Evolutionary conservation across 2,329 filamentous ascomycete genomes (phyloP).

Genomic region (Aspergillus tamarii): DNA sequence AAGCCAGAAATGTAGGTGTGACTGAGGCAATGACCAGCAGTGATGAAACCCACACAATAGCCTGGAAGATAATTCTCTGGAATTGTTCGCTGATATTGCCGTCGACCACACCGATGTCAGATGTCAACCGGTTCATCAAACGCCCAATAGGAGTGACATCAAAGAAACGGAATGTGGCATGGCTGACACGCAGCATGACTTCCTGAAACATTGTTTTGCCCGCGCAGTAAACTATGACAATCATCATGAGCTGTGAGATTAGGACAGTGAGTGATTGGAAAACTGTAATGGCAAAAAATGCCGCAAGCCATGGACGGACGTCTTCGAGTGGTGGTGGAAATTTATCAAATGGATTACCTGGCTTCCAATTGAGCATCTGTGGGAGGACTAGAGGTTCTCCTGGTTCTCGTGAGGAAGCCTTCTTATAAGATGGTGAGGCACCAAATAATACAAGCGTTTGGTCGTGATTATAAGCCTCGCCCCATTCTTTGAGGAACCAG

Average conservation of each 20-base stretch:
- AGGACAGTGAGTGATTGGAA: constrained; percentile 63
- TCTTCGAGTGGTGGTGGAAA: constrained; percentile 70
- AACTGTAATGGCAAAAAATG: constrained; percentile 69
- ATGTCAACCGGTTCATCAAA: constrained; percentile 89
- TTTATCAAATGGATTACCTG: constrained; percentile 39
- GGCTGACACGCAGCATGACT: constrained; percentile 73
- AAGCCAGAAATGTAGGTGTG: constrained; percentile 74
- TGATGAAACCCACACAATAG: constrained; percentile 72
- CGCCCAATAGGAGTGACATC: constrained; percentile 87
- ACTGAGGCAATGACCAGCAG: constrained; percentile 78
- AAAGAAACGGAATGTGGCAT: constrained; percentile 86
- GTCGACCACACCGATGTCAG: constrained; percentile 87
- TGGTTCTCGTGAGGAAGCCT: constrained; percentile 6
- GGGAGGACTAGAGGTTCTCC: constrained; percentile 11
- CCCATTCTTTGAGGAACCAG: constrained; percentile 88
- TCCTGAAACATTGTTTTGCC: constrained; percentile 74
- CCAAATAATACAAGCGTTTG: constrained; percentile 27
- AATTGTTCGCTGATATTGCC: constrained; percentile 80
- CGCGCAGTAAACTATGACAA: constrained; percentile 78
- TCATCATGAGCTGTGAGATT: constrained; percentile 67
- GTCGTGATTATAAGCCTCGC: constrained; percentile 65
- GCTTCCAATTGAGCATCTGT: constrained; percentile 19
- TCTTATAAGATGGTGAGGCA: constrained; percentile 18
- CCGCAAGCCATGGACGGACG: constrained; percentile 73
- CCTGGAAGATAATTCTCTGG: constrained; percentile 69